A percentile compares a stretch with the other conserved stretches of the same genome.
These are phyloP conservation scores for Fonsecaea erecta DNA, from an alignment of 2,329 filamentous ascomycete species.

Conservation along the genomic window DNA sequence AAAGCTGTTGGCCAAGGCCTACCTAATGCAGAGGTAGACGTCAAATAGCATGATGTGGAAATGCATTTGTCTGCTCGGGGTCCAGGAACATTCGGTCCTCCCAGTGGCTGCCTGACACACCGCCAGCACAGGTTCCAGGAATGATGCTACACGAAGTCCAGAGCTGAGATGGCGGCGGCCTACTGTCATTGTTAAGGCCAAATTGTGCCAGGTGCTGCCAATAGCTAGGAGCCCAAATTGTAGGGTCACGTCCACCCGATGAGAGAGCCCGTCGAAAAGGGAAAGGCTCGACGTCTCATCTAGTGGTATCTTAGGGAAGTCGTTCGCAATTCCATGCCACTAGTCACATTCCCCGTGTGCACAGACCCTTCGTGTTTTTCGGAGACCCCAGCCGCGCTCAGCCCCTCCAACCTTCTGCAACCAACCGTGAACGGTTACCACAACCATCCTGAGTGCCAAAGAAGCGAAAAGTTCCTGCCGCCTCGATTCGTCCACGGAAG, in stretches of 20 bases:
- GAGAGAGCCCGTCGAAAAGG: not conserved
- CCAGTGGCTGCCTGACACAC: not conserved
- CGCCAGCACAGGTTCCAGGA: not conserved
- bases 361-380: not conserved
- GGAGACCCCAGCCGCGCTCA: slow-evolving; percentile 5
- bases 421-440: not conserved
- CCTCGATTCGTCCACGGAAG: not conserved
- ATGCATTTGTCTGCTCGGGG: not conserved
- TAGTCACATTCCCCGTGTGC: not conserved
- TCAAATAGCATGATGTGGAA: not conserved
- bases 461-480: not conserved
- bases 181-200: not conserved
- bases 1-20: too few species aligned
- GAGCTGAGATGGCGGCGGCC: not conserved
- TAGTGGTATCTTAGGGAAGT: not conserved
- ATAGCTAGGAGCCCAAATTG: not conserved
- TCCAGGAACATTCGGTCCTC: not conserved
- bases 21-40: not conserved
- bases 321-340: not conserved
- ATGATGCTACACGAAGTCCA: not conserved
- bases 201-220: not conserved
- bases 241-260: not conserved
- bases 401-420: not conserved
- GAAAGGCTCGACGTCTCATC: not conserved
- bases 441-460: not conserved